These are phyloP conservation scores for Beverwykella pulmonaria DNA, from an alignment of 495 filamentous ascomycete genomes.

Conservation along the genomic window DNA sequence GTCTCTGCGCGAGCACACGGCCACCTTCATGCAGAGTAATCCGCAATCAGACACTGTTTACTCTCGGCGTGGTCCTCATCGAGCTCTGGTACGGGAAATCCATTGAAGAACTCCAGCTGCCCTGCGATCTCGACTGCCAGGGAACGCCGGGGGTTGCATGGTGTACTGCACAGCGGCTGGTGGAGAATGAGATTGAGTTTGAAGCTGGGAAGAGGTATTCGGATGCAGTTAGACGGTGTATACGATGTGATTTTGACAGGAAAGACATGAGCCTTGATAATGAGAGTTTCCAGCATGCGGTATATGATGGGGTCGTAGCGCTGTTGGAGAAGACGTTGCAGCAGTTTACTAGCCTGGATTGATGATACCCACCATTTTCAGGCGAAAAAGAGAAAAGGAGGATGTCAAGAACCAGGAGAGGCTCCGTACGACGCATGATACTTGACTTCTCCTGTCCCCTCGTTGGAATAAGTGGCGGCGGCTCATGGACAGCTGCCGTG, in stretches of 20 bases:
- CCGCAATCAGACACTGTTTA: too few relatives aligned
- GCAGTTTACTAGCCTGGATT: conserved; percentile 21
- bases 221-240: conserved; percentile 44
- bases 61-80: too few relatives aligned
- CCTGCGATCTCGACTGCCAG: conserved; percentile 37
- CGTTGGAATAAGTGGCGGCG: not conserved
- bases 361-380: not conserved
- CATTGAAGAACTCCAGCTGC: conserved; percentile 31
- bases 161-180: conserved; percentile 39
- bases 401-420: too few relatives aligned
- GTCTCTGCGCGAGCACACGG: not conserved
- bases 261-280: conserved; percentile 35
- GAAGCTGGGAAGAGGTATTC: conserved; percentile 43
- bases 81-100: conserved; percentile 43
- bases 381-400: not conserved
- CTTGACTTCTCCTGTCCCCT: not conserved
- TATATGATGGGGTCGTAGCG: conserved; percentile 37
- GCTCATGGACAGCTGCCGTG: not conserved
- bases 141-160: conserved; percentile 31
- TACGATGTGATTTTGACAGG: conserved; percentile 39
- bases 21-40: conserved; percentile 21
- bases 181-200: conserved; percentile 35
- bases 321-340: conserved; percentile 27
- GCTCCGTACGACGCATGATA: not conserved
- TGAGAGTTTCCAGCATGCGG: conserved; percentile 38